Percentiles rank a stretch among this genome's conserved stretches.
Conservation (phyloP, 768 basidiomycete species). For the Lactarius sp. region DNA sequence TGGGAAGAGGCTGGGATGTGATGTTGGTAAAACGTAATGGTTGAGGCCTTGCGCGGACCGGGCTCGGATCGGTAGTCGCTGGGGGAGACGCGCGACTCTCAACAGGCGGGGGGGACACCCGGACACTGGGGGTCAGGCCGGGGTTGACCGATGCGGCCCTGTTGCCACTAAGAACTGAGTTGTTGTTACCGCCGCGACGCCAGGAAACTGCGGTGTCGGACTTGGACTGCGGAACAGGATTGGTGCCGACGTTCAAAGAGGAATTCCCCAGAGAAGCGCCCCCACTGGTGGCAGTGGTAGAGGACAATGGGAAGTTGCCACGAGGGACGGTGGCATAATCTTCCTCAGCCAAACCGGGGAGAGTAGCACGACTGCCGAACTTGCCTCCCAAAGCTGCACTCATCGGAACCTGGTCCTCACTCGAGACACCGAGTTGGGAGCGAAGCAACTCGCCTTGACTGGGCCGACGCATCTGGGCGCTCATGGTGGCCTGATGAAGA, state of each 20-base stretch:
- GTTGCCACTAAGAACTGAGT: constrained; percentile 65
- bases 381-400: constrained; percentile 73
- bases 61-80: constrained; percentile 30
- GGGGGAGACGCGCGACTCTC: constrained; percentile 55
- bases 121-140: constrained; percentile 53
- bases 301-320: constrained; percentile 31
- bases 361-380: constrained; percentile 58
- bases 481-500: constrained; percentile 49
- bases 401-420: constrained; percentile 69
- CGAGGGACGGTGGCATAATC: constrained; percentile 27
- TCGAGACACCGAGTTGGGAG: constrained; percentile 49
- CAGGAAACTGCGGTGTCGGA: constrained; percentile 77
- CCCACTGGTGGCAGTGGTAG: constrained; percentile 68
- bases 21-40: constrained; percentile 46
- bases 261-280: constrained; percentile 62
- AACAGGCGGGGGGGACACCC: constrained; percentile 65
- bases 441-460: constrained; percentile 64
- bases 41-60: constrained; percentile 61
- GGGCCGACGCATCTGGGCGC: constrained; percentile 59
- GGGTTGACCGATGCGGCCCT: constrained; percentile 45
- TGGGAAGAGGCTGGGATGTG: constrained; percentile 28
- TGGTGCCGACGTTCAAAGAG: constrained; percentile 37
- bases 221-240: constrained; percentile 55
- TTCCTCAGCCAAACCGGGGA: constrained; percentile 43
- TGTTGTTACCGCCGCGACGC: constrained; percentile 67